Evolutionary conservation across 345 rosid genomes (phyloP), one percentile per base, ranked within the genome.

Genomic region (Trapa bicornis): DNA sequence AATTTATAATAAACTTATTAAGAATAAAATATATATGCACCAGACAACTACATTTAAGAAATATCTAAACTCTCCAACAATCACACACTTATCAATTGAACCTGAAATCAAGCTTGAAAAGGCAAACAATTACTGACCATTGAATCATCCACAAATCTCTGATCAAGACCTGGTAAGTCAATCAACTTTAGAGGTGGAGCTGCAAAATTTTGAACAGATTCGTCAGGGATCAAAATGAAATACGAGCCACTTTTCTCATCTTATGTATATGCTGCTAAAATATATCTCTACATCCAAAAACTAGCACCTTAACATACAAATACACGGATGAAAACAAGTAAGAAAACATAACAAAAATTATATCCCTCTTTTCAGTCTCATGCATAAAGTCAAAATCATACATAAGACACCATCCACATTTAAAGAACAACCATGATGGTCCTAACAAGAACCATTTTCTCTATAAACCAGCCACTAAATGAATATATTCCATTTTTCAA

Each of bases 121-220:
- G 35, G 41, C 29, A 47, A 9, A 6, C 29, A 47, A 9, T 14
- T 16, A 62, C 97, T 83, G 72, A 94, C 99, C 96, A 85, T 66
- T 37, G 96, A 76, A 68, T 87, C 97, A 64, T 87, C 96, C 81
- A 91, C 81, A 72, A 86, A 84, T 75, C 96, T 85, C 82, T 91
- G 99, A 78, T 94, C 99, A 79, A 92, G 76, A 77, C 99, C 99
- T 56, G 99, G 99, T 76, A 94, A 83, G 78, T 94, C 99, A 67
- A 86, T 73, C 84, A 94, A 79, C 81, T 94, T 94, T 72, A 94
- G 71, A n/a, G 99, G 88, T 47, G 99, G 99, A 72, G 99, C 99
- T 94, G 89, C 54, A 77, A 45, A 75, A 29, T 50, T 38, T 64
- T 17, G 8, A 42, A 50, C 33, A 64, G 2, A 38, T 48, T 45